Base-by-base conservation (phyloP, 805 yeast species). In the Lipomyces sp. region DNA sequence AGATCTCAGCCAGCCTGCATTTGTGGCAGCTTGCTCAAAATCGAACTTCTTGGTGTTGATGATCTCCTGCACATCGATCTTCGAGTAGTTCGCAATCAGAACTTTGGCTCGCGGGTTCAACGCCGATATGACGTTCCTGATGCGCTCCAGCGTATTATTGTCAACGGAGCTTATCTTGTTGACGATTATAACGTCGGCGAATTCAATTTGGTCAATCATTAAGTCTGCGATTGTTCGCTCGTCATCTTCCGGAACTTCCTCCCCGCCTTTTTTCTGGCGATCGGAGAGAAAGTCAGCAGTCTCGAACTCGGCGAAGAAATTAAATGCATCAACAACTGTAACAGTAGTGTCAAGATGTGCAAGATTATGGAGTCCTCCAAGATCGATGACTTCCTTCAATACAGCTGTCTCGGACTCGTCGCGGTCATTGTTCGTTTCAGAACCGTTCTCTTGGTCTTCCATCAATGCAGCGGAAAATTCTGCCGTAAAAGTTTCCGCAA, bases 151-250 rank as follows among this genome's bases (percentile, higher is more conserved):
- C 53, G 76, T 69, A 57, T 73, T 74, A 62, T 74, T 74, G 30
- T 73, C 70, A 24, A 81, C 73, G 8, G 73, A 62, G 5, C 77
- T 73, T 2, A 77, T 69, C 70, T 82, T 82, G 71, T 82, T 82
- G 56, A 82, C 67, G 53, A 82, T 74, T n/a, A 82, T 74, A 30
- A 82, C 81, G 67, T 82, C 83, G 0, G 84, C 74, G 67, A 82
- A 82, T 66, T 82, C 85, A 37, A 82, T 79, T 70, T 82, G 85
- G 65, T 82, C 84, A 1, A 82, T 79, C 77, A 82, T 74, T 50
- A 82, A 69, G 68, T 82, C 84, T 3, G 84, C 79, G 33, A 82
- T 80, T 0, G 83, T 80, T 60, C 83, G 75, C 59, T 81, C 83
- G n/a, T 73, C 73, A 61, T 81, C 83, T n/a, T 39, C 45, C 5